Base-by-base conservation (phyloP, 2,329 filamentous ascomycete genomes). In the Sporothrix euskadiensis region DNA sequence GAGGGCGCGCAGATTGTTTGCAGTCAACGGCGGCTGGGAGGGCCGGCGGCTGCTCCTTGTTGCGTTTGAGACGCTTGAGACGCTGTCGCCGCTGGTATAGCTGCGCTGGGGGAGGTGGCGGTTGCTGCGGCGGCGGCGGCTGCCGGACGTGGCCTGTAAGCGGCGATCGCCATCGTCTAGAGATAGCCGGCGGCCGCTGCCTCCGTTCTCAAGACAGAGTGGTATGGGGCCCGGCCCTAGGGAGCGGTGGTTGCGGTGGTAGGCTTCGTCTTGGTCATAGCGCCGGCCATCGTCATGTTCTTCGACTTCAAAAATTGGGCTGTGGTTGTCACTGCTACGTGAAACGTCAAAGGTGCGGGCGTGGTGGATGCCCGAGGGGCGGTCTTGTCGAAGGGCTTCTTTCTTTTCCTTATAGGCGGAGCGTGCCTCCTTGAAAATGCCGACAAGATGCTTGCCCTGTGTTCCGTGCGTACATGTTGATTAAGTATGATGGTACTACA, bases 361-460 rank as follows among this genome's bases (percentile, higher is more conserved):
- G 78, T 91, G 90, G 78, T 90, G 88, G 41, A 75, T 77, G 30
- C 73, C 77, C 30, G 81, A 76, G n/a, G 81, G 80, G 16, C 83
- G 83, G 77, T 93, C 89, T 26, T 91, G 89, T 80, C 90, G 90
- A 78, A 97, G 87, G 77, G 94, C 90, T 7, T 93, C 91, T 81
- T 97, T 97, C 80, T 93, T 93, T 79, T 97, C 93, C 73, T 91
- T 88, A 83, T 98, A 98, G 74, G 93, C 92, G 71, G 91, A 89
- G 80, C 93, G 94, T 76, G 94, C 95, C 80, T 98, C 94, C 81
- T 94, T 97, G 86, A 97, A 97, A 79, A 98, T 91, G 80, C 90
- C 91, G 79, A 97, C 88, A 32, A 98, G 85, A 78, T 97, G 93
- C 83, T 97, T 97, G 79, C 94, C 94, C 94, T 97, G 79, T n/a